Evolutionary conservation across 495 filamentous ascomycete genomes (phyloP), one percentile per base, ranked within the genome.

Genomic region (Staphylotrichum tortipilum): DNA sequence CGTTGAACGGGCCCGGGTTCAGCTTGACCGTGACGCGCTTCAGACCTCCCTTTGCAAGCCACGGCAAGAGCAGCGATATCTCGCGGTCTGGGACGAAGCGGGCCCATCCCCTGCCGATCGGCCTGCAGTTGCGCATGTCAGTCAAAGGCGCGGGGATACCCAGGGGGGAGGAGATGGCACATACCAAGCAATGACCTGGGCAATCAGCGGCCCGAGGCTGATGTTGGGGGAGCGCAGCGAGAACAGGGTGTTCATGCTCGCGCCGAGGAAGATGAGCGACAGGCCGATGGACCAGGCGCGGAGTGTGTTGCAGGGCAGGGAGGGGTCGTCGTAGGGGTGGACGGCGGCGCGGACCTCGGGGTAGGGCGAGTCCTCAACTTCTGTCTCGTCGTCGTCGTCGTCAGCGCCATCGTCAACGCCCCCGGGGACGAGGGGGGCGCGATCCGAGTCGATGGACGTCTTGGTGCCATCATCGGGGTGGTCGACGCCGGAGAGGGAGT

Each of bases 1-100:
- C 78, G 61, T 87, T 89, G 68, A 89, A 89, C 35, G 79, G 82
- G 10, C 85, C 81, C 6, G 82, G 83, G 53, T 88, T 88, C 28
- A 86, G 54, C 4, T 11, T 15, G 2, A 56, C 7, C 14, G 24
- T 44, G 18, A 38, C 47, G 10, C 19, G 1, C 28, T 34, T 35
- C 18, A 35, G 11, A 3, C 47, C 21, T 8, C 3, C 31, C 30
- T 44, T 22, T 15, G 17, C 48, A 17, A 40, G 31, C 19, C 21
- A 46, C 24, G 35, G 42, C 12, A 52, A 3, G 4, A 31, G 26
- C 12, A 56, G 5, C 0, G 22, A 69, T 56, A 79, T 71, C 24
- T 73, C 61, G 22, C 71, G 71, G 7, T 72, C 52, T 10, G 84
- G 84, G 31, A 76, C 59, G 29, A 68, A 56, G 31, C 50, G 60